phyloP scores from a whole-genome alignment of 2,329 filamentous ascomycete species.

The Simplicillium sp. region DNA sequence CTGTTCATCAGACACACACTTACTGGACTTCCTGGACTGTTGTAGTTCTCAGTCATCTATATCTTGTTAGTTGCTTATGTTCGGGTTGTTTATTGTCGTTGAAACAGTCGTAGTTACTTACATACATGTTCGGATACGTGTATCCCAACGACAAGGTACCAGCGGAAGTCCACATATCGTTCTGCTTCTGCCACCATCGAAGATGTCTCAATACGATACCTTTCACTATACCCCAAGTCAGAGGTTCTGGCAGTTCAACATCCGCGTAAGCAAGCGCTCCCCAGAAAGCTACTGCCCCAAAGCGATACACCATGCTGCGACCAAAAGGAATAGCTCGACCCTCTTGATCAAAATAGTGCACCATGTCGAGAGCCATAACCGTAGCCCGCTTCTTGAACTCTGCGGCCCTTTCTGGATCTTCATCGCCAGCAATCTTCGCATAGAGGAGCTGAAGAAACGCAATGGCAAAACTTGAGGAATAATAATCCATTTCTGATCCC shows the following conservation, averaged over 20 bases:
- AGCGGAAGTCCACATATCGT: conserved; percentile 64
- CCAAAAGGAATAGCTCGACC: conserved; percentile 69
- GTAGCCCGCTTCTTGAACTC: conserved; percentile 63
- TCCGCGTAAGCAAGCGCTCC: conserved; percentile 67
- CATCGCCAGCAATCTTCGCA: conserved; percentile 57
- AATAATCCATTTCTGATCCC: conserved; percentile 65
- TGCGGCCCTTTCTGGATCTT: conserved; percentile 55
- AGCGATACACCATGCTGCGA: conserved; percentile 70
- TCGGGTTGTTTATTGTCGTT: too few relatives aligned
- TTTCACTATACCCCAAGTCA: conserved; percentile 73
- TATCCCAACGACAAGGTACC: conserved; percentile 71
- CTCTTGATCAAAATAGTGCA: conserved; percentile 67
- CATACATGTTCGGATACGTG: conserved; percentile 69
- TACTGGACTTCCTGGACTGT: not conserved
- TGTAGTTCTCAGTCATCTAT: too few relatives aligned
- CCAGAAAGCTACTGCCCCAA: conserved; percentile 81
- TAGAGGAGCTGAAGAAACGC: conserved; percentile 73
- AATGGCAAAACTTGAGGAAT: conserved; percentile 74
- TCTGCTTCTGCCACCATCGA: conserved; percentile 70
- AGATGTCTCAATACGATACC: conserved; percentile 66
- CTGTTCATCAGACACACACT: not conserved
- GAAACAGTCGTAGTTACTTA: conserved; percentile 19
- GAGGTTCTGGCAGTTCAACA: conserved; percentile 59
- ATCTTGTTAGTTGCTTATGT: too few relatives aligned
- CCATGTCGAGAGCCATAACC: conserved; percentile 58